phyloP scores from a whole-genome alignment of 768 basidiomycete genomes.

The Phanerochaete sordida region DNA sequence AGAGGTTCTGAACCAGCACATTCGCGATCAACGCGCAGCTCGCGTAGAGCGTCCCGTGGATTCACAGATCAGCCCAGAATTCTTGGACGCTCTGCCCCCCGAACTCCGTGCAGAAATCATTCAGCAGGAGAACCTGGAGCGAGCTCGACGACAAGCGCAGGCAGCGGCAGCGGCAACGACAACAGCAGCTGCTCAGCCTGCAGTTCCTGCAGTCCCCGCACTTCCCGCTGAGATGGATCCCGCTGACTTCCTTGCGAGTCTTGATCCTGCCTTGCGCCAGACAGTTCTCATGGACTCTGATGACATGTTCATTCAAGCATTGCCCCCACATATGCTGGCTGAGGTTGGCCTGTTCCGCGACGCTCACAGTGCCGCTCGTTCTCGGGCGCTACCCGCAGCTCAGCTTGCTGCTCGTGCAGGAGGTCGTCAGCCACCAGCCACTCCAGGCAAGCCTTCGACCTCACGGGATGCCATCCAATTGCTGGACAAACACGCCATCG shows the following conservation, averaged over 20 bases:
- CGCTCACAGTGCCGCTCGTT: slow-evolving; percentile 5
- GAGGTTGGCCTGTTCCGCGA: slow-evolving; percentile 77
- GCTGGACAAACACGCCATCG: slow-evolving; percentile 85
- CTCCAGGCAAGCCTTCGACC: slow-evolving; percentile 46
- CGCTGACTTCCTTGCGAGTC: slow-evolving; percentile 86
- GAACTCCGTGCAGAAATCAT: slow-evolving; percentile 97
- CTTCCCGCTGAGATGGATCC: slow-evolving; percentile 77
- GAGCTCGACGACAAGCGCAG: slow-evolving; percentile 54
- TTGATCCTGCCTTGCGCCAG: slow-evolving; percentile 86
- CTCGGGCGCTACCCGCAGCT: not conserved
- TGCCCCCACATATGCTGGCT: slow-evolving; percentile 84
- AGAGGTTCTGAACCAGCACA: slow-evolving; percentile 95
- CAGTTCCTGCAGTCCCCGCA: slow-evolving; percentile 39
- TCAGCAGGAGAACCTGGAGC: slow-evolving; percentile 89
- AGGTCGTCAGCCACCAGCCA: slow-evolving; percentile 15
- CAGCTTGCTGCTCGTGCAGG: not conserved
- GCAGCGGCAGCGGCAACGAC: too few species aligned
- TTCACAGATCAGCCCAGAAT: slow-evolving; percentile 91
- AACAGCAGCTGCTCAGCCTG: slow-evolving; percentile 31
- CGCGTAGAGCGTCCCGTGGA: slow-evolving; percentile 71
- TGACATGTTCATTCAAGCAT: slow-evolving; percentile 74
- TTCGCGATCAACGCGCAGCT: slow-evolving; percentile 85
- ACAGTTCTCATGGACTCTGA: slow-evolving; percentile 90
- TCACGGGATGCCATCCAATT: slow-evolving; percentile 90
- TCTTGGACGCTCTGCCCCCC: slow-evolving; percentile 92